Base-by-base conservation (phyloP, 768 basidiomycete genomes). In the Agaricus bisporus region DNA sequence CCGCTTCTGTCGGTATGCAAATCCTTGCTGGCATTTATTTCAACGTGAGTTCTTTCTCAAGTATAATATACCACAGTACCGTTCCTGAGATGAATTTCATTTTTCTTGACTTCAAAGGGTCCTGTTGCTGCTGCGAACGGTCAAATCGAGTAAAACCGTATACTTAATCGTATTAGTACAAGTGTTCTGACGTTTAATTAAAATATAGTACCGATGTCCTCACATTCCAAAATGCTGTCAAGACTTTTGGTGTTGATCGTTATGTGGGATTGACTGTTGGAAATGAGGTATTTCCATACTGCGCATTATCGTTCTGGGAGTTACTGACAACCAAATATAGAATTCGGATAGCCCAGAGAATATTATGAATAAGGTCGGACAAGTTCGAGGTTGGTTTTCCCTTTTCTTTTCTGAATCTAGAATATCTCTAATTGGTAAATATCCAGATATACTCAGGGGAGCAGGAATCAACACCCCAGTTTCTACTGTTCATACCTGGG, bases 401-500 rank as follows among this genome's bases (percentile, higher is more conserved):
- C 35, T 25, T 29, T 26, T 14, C 18, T 17, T 18, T 2, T 15
- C 15, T 43, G 4, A 12, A 47, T 6, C 18, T 35, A n/a, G 3
- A 12, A 8, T 15, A 32, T 14, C 10, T 14, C 5, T 18, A 41
- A 25, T 26, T n/a, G 12, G 25, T 38, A n/a, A 44, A 32, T 25
- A 32, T 49, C 20, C 26, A 72, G 72, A 60, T 25, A 66, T 65
- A 39, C 62, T 74, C 15, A 52, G 64, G 4, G 64, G 67, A 5
- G 64, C 67, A 12, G 70, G 70, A 2, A 60, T 72, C 35, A 66
- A 58, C 28, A 69, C 66, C 0, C 69, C 65, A 3, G 67, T 74
- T 5, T 69, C 71, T 6, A 73, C 71, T 4, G 69, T 70, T 8
- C 71, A 74, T 48, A 68, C 60, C 18, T 74, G 71, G 70, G 65